Conservation (phyloP, 371 early-diverging fungal genomes). For the Entomophthora muscae region DNA sequence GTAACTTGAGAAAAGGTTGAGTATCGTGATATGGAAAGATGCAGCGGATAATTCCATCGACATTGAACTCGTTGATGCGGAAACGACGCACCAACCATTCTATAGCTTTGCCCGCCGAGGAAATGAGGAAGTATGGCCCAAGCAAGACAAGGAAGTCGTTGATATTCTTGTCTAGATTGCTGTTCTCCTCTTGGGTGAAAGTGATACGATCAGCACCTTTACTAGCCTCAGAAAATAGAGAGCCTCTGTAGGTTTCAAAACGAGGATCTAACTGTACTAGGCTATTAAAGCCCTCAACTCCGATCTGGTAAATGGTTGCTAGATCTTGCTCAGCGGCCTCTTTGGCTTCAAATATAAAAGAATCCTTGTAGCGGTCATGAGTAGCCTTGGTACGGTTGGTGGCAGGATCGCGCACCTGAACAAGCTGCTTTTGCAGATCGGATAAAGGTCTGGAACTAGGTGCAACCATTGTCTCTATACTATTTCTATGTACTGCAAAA, state of each 20-base stretch:
- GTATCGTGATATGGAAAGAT: conserved; percentile 89
- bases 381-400: background rate
- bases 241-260: conserved; percentile 48
- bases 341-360: conserved; percentile 61
- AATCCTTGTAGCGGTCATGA: conserved; percentile 28
- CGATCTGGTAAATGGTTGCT: conserved; percentile 73
- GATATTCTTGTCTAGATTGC: conserved; percentile 56
- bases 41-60: conserved; percentile 51
- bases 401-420: background rate
- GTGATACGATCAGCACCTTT: conserved; percentile 64
- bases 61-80: conserved; percentile 70
- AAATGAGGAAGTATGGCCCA: conserved; percentile 65
- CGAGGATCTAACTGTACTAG: conserved; percentile 40
- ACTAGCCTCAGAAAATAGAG: conserved; percentile 63
- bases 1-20: conserved; percentile 62
- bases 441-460: background rate
- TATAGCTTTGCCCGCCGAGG: conserved; percentile 64
- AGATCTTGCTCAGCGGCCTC: conserved; percentile 79
- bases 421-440: conserved; percentile 5
- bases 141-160: conserved; percentile 46
- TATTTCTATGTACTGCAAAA: no score
- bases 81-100: conserved; percentile 91
- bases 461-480: background rate
- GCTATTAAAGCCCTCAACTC: conserved; percentile 59
- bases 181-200: conserved; percentile 64